A percentile compares a stretch with the other conserved stretches of the same genome.
Evolutionary conservation across 148 eudicot species (phyloP).

Genomic region (Talinum fruticosum): DNA sequence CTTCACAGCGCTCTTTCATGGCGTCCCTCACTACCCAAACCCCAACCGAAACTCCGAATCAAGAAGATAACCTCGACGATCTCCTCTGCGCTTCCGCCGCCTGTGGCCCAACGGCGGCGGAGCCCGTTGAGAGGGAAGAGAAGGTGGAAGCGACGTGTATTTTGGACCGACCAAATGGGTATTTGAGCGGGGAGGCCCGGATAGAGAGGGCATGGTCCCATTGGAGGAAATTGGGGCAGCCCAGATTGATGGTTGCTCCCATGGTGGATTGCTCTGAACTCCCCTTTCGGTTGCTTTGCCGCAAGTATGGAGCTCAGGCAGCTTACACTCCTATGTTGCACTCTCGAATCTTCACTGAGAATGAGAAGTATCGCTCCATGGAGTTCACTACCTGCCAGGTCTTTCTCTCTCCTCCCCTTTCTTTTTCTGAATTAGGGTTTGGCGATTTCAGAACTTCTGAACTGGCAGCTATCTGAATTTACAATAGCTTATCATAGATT

Average conservation of each 20-base stretch:
- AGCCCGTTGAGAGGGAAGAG: not conserved
- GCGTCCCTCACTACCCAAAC: constrained; percentile 20
- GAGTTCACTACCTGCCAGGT: constrained; percentile 92
- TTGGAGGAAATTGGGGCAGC: constrained; percentile 76
- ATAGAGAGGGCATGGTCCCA: constrained; percentile 84
- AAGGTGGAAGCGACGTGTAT: not conserved
- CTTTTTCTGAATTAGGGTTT: constrained; percentile 21
- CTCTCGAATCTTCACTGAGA: constrained; percentile 69
- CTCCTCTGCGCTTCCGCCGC: constrained; percentile 29
- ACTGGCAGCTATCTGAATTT: not conserved
- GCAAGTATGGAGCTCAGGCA: constrained; percentile 83
- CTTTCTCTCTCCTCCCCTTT: not conserved
- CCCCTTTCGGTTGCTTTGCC: constrained; percentile 85
- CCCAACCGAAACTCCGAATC: not conserved
- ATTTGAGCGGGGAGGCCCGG: constrained; percentile 57
- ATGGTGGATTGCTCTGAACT: constrained; percentile 98
- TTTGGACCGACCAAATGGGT: constrained; percentile 38
- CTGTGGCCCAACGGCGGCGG: not conserved
- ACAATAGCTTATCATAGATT: no score
- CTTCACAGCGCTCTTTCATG: constrained; percentile 19
- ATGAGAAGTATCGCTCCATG: constrained; percentile 61
- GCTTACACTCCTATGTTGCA: constrained; percentile 98
- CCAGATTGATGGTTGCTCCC: constrained; percentile 80
- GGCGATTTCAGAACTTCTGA: not conserved
- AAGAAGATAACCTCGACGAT: constrained; percentile 27